phyloP scores from a whole-genome alignment of 306 rosid species.

The Vachellia collinsii region DNA sequence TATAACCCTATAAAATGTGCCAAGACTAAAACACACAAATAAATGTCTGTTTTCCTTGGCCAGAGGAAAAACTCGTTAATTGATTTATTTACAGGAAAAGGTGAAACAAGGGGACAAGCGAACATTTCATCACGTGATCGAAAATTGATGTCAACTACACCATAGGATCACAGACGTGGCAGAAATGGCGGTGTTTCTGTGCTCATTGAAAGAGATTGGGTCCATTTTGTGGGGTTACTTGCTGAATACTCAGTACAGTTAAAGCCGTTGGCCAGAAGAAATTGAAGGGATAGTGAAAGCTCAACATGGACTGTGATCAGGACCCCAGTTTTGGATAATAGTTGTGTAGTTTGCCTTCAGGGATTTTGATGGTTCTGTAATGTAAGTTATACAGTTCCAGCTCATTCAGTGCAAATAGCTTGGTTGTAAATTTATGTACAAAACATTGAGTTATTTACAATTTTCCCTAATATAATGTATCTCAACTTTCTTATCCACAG shows the following conservation, averaged over 20 bases:
- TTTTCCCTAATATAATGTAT: too few species aligned
- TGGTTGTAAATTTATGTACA: conserved; percentile 31
- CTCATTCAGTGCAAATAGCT: conserved; percentile 7
- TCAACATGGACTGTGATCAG: not conserved
- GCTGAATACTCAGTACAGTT: not conserved
- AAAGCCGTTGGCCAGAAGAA: conserved; percentile 7
- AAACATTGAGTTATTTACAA: too few species aligned
- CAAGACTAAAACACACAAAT: not conserved
- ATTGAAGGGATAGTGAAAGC: conserved; percentile 23
- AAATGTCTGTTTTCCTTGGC: not conserved
- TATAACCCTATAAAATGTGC: not conserved
- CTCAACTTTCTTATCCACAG: too few species aligned
- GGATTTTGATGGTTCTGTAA: conserved; percentile 30
- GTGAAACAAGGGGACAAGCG: conserved; percentile 44
- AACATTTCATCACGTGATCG: conserved; percentile 45
- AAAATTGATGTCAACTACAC: conserved; percentile 43
- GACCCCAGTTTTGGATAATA: conserved; percentile 23
- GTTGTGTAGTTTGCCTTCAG: not conserved
- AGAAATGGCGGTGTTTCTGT: conserved; percentile 30
- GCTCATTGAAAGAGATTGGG: not conserved
- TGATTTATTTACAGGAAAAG: conserved; percentile 58
- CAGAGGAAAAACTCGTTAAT: not conserved
- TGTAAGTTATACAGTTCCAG: conserved; percentile 12
- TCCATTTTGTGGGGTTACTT: conserved; percentile 4
- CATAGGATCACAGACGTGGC: conserved; percentile 28